These are phyloP conservation scores for Jackrogersella multiformis DNA, from an alignment of 495 filamentous ascomycete species.

Conservation along the genomic window DNA sequence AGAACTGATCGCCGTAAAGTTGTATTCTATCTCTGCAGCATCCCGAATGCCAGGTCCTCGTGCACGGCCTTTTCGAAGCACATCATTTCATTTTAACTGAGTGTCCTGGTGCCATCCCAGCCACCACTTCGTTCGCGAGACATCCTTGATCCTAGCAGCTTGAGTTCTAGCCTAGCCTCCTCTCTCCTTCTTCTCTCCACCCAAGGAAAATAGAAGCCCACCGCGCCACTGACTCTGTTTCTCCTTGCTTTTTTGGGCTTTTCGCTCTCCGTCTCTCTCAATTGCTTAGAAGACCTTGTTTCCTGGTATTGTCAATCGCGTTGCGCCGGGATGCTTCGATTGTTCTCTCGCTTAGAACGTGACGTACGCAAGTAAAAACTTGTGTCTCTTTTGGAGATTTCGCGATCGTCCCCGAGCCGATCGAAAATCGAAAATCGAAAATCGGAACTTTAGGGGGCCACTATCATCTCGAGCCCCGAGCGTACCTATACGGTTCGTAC, in stretches of 20 bases:
- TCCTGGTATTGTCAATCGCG: constrained; percentile 28
- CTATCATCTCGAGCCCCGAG: constrained; percentile 27
- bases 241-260: constrained; percentile 31
- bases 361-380: constrained; percentile 16
- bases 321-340: constrained; percentile 41
- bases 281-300: constrained; percentile 13
- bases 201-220: constrained; percentile 36
- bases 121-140: constrained; percentile 31
- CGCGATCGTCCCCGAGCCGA: constrained; percentile 27
- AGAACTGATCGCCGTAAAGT: too few species aligned
- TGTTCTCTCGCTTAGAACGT: constrained; percentile 23
- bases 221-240: constrained; percentile 36
- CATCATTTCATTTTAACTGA: constrained; percentile 41
- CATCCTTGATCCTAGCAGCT: constrained; percentile 38
- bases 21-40: constrained; percentile 17
- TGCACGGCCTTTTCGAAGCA: constrained; percentile 38
- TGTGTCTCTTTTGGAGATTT: constrained; percentile 1
- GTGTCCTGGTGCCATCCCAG: constrained; percentile 16
- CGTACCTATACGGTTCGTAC: constrained; percentile 28
- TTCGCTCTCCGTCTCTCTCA: constrained; percentile 8
- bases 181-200: constrained; percentile 29
- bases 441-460: constrained; percentile 31
- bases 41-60: constrained; percentile 27
- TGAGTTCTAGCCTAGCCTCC: constrained; percentile 26
- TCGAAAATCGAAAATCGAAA: too few species aligned